A percentile compares a stretch with the other conserved stretches of the same genome.
Conservation (phyloP, 495 filamentous ascomycete genomes). For the Astrothelium macrocarpum region DNA sequence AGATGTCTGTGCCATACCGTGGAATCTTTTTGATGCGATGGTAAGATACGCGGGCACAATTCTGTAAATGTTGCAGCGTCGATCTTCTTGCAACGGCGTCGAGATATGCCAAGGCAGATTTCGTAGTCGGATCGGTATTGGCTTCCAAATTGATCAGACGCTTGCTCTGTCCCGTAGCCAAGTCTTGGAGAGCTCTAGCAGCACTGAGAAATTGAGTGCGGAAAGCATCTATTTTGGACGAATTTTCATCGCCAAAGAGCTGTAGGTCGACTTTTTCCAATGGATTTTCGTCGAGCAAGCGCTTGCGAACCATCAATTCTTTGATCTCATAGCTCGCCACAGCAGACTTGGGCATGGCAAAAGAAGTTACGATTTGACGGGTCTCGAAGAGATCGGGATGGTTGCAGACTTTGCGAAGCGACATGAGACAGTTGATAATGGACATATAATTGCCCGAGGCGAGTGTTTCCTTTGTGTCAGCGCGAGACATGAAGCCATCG, state of each 20-base stretch:
- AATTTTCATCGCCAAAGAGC: constrained; percentile 59
- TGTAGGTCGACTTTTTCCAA: constrained; percentile 59
- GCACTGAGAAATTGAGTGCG: constrained; percentile 33
- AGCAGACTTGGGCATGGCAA: constrained; percentile 79
- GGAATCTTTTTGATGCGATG: constrained; percentile 72
- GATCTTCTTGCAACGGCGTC: constrained; percentile 62
- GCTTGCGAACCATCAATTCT: constrained; percentile 59
- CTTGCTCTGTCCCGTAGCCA: constrained; percentile 46
- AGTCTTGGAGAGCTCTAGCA: constrained; percentile 27
- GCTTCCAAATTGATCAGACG: constrained; percentile 38
- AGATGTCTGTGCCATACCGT: constrained; percentile 65
- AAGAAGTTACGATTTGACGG: constrained; percentile 94
- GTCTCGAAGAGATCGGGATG: constrained; percentile 97
- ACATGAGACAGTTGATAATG: constrained; percentile 98
- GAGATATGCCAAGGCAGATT: constrained; percentile 60
- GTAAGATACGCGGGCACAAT: constrained; percentile 70
- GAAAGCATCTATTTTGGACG: constrained; percentile 32
- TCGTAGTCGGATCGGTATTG: constrained; percentile 49
- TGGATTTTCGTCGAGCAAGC: constrained; percentile 54
- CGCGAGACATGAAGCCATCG: constrained; percentile 92
- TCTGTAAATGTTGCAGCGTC: constrained; percentile 68
- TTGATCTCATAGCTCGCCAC: constrained; percentile 70
- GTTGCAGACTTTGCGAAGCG: constrained; percentile 95
- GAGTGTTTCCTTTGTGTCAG: constrained; percentile 78
- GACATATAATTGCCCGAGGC: constrained; percentile 94